These are phyloP conservation scores for Saccharata proteae DNA, from an alignment of 2,329 filamentous ascomycete species.

Conservation along the genomic window DNA sequence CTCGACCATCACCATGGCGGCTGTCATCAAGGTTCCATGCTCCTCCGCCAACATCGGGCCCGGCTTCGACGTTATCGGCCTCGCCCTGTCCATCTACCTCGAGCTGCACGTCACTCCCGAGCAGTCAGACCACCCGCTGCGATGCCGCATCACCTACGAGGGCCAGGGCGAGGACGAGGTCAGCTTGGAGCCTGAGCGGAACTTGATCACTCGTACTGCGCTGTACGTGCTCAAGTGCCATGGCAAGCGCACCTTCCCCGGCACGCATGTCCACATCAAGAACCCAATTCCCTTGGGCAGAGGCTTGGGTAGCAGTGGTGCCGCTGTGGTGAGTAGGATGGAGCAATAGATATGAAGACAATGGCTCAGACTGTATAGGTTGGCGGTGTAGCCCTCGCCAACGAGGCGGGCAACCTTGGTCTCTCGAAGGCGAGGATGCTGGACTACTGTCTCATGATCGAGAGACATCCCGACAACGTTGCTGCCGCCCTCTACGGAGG, in stretches of 20 bases:
- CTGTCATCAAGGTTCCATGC: constrained; percentile 67
- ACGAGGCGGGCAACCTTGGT: constrained; percentile 70
- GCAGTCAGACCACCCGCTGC: constrained; percentile 47
- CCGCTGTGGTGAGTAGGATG: constrained; percentile 53
- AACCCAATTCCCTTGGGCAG: constrained; percentile 91
- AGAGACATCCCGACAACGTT: constrained; percentile 44
- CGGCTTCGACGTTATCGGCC: constrained; percentile 94
- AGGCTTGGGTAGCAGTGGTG: constrained; percentile 88
- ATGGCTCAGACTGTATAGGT: constrained; percentile 26
- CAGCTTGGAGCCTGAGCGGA: constrained; percentile 69
- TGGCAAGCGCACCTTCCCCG: constrained; percentile 70
- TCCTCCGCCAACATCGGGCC: constrained; percentile 95
- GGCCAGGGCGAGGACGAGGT: constrained; percentile 70
- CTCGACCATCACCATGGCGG: constrained; percentile 4
- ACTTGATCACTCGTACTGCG: constrained; percentile 87
- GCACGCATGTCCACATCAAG: constrained; percentile 87
- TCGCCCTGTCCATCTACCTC: constrained; percentile 87
- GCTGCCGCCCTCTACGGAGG: constrained; percentile 91
- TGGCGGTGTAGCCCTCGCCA: constrained; percentile 84
- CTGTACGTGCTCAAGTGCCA: constrained; percentile 93
- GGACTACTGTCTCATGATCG: constrained; percentile 96
- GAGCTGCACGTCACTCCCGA: constrained; percentile 73
- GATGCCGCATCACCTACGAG: constrained; percentile 87
- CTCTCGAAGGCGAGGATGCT: constrained; percentile 73
- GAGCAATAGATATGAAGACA: constrained; percentile 1